These are phyloP conservation scores for Talaromyces proteolyticus DNA, from an alignment of 495 filamentous ascomycete species.

Conservation along the genomic window DNA sequence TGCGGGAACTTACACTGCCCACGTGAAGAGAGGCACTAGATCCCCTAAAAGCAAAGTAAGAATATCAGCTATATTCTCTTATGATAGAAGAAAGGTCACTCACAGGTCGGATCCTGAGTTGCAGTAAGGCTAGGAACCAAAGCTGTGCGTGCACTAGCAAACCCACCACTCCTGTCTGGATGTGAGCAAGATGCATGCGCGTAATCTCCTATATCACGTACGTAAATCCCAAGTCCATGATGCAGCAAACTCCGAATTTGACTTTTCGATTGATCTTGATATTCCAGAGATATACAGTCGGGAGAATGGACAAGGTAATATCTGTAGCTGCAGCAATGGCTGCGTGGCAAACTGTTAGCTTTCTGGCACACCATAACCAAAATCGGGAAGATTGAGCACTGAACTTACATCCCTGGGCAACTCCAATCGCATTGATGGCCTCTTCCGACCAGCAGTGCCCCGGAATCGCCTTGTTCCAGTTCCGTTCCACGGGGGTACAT, in stretches of 20 bases:
- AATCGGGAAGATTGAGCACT: not conserved
- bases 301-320: not conserved
- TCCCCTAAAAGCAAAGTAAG: too few relatives aligned
- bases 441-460: conserved; percentile 6
- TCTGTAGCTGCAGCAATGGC: conserved; percentile 6
- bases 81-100: not conserved
- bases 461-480: conserved; percentile 2
- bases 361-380: not conserved
- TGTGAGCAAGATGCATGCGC: not conserved
- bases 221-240: conserved; percentile 6
- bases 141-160: not conserved
- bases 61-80: too few relatives aligned
- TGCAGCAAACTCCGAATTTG: conserved; percentile 1
- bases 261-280: conserved; percentile 3
- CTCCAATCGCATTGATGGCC: conserved; percentile 6
- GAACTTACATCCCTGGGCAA: conserved; percentile 1
- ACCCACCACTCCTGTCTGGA: not conserved
- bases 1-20: conserved; percentile 2
- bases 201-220: too few relatives aligned
- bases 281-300: conserved; percentile 3
- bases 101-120: not conserved
- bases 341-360: not conserved
- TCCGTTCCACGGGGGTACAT: conserved; percentile 3
- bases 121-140: conserved; percentile 1
- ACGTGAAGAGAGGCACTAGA: conserved; percentile 1